These are phyloP conservation scores for Afroboletus lepidellus DNA, from an alignment of 1,284 basidiomycete genomes.

Conservation along the genomic window DNA sequence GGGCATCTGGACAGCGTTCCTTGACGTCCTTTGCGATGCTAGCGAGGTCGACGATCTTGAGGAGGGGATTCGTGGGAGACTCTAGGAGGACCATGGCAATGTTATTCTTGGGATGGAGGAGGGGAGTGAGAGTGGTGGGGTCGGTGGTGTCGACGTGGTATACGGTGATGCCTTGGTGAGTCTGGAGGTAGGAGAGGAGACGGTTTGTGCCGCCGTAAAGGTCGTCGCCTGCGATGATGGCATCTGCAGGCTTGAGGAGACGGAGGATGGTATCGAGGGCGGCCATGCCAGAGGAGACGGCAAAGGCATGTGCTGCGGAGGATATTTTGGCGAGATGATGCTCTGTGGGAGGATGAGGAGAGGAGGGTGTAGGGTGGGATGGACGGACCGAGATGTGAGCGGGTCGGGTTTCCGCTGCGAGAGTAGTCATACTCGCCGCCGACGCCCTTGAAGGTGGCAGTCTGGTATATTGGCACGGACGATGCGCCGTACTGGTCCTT, in stretches of 20 bases:
- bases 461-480: slow-evolving; percentile 96
- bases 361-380: neutral
- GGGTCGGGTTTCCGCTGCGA: slow-evolving; percentile 94
- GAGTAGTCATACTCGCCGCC: slow-evolving; percentile 92
- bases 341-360: slow-evolving; percentile 49
- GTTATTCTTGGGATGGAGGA: slow-evolving; percentile 70
- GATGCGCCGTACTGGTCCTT: slow-evolving; percentile 97
- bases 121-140: slow-evolving; percentile 60
- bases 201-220: slow-evolving; percentile 98
- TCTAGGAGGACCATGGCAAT: slow-evolving; percentile 91
- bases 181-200: slow-evolving; percentile 86
- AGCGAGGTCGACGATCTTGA: slow-evolving; percentile 93
- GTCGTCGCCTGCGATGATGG: slow-evolving; percentile 96
- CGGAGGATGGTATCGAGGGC: slow-evolving; percentile 95
- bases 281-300: slow-evolving; percentile 97
- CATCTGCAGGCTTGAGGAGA: slow-evolving; percentile 90
- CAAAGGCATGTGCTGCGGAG: slow-evolving; percentile 83
- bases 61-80: slow-evolving; percentile 95
- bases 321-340: slow-evolving; percentile 96
- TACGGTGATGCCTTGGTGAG: slow-evolving; percentile 86
- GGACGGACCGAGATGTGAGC: slow-evolving; percentile 84
- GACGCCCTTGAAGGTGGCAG: slow-evolving; percentile 97
- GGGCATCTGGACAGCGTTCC: slow-evolving; percentile 74
- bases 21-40: slow-evolving; percentile 81
- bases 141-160: slow-evolving; percentile 95